Evolutionary conservation across 1,284 basidiomycete genomes (phyloP).

Genomic region (Naganishia liquefaciens): DNA sequence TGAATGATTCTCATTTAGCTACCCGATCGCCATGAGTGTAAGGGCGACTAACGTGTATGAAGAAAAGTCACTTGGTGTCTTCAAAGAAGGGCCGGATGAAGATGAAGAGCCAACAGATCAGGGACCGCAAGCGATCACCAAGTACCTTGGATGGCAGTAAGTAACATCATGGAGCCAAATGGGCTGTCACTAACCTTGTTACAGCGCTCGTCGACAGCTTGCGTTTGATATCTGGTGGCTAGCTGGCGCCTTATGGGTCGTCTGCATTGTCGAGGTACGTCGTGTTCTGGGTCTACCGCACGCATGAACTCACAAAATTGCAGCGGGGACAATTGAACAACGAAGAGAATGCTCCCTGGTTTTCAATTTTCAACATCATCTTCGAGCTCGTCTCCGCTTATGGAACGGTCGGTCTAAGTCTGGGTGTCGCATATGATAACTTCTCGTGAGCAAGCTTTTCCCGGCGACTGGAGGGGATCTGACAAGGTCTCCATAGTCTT

Average conservation of each 20-base stretch:
- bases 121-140: conserved; percentile 51
- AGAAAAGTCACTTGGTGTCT: conserved; percentile 79
- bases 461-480: background rate
- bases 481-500: conserved; percentile 60
- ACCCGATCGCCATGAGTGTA: conserved; percentile 67
- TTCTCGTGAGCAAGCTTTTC: conserved; percentile 41
- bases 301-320: background rate
- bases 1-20: conserved; percentile 39
- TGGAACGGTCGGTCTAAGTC: conserved; percentile 82
- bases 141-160: conserved; percentile 54
- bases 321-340: conserved; percentile 65
- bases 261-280: conserved; percentile 82
- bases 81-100: conserved; percentile 59
- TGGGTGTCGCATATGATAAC: conserved; percentile 66
- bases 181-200: background rate
- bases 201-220: conserved; percentile 71
- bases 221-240: conserved; percentile 95
- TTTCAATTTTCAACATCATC: conserved; percentile 72
- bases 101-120: conserved; percentile 57
- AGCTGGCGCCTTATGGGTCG: conserved; percentile 69
- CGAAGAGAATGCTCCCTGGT: conserved; percentile 62
- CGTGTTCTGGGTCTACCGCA: conserved; percentile 5
- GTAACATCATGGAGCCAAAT: conserved; percentile 12
- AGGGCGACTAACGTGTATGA: conserved; percentile 99
- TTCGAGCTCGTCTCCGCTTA: conserved; percentile 74